Conservation (phyloP, 1,284 basidiomycete species). For the Leccinum griseonigrum region DNA sequence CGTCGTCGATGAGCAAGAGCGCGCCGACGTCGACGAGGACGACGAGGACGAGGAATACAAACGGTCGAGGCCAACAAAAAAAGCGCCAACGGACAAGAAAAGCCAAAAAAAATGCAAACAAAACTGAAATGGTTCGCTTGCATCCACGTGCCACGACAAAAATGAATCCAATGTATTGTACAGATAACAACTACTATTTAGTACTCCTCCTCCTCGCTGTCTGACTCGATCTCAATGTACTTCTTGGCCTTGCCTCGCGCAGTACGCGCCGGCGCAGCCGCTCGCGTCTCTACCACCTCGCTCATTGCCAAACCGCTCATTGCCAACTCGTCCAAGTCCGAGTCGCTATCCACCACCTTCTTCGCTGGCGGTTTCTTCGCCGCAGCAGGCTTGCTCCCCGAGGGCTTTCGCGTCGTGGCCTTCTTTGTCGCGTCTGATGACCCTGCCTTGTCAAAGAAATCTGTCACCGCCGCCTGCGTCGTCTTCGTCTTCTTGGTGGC, state of each 20-base stretch:
- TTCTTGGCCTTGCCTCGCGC: conserved; percentile 43
- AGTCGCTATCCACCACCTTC: conserved; percentile 38
- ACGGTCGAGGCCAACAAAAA: conserved; percentile 4
- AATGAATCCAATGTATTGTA: neutral
- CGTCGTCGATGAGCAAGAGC: neutral
- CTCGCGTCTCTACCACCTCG: conserved; percentile 21
- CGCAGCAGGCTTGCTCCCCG: conserved; percentile 45
- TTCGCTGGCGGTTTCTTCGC: conserved; percentile 39
- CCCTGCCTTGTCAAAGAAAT: conserved; percentile 57
- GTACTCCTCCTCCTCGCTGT: conserved; percentile 38
- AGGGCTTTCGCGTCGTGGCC: conserved; percentile 44
- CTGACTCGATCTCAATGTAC: conserved; percentile 52
- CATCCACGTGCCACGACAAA: conserved; percentile 11
- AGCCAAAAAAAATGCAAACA: neutral
- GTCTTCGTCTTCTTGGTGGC: conserved; percentile 49
- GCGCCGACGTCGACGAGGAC: conserved; percentile 10
- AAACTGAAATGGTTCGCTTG: conserved; percentile 8
- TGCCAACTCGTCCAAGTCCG: conserved; percentile 27
- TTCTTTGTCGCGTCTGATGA: conserved; percentile 36
- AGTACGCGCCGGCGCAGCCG: conserved; percentile 32
- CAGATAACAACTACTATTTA: neutral
- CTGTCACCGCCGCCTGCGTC: conserved; percentile 47
- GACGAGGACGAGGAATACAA: neutral
- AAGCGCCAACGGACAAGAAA: neutral
- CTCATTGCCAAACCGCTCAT: conserved; percentile 25